A percentile compares a stretch with the other conserved stretches of the same genome.
Conservation (phyloP, 2,329 filamentous ascomycete species). For the Arthrinium phaeospermum region DNA sequence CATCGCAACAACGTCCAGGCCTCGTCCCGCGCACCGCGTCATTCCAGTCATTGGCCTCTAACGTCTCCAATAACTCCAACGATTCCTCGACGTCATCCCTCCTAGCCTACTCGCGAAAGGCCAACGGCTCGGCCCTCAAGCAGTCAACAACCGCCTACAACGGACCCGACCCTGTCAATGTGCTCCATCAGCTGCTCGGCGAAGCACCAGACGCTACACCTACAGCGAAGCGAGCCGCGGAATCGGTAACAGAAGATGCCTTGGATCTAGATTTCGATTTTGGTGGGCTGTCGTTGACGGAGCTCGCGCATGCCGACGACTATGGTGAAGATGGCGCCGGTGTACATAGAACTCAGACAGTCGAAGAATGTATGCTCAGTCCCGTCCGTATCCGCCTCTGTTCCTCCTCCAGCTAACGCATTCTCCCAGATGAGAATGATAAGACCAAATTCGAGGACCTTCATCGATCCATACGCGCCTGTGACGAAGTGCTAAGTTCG, state of each 20-base stretch:
- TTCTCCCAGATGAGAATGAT: conserved; percentile 71
- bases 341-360: conserved; percentile 62
- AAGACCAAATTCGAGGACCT: conserved; percentile 87
- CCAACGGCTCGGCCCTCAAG: conserved; percentile 72
- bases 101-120: conserved; percentile 65
- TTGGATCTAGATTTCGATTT: conserved; percentile 78
- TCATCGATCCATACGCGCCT: conserved; percentile 86
- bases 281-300: conserved; percentile 74
- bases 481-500: conserved; percentile 90
- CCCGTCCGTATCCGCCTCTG: conserved; percentile 19
- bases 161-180: conserved; percentile 71
- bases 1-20: conserved; percentile 68
- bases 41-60: conserved; percentile 77
- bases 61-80: conserved; percentile 66
- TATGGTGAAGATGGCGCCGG: conserved; percentile 30
- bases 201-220: conserved; percentile 25
- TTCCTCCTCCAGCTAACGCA: neutral
- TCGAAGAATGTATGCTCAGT: conserved; percentile 72
- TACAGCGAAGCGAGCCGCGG: conserved; percentile 22
- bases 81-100: conserved; percentile 78
- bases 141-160: conserved; percentile 59
- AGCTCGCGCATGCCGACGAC: conserved; percentile 60
- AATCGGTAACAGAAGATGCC: conserved; percentile 52
- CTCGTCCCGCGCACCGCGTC: conserved; percentile 72
- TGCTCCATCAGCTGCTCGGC: conserved; percentile 61